Evolutionary conservation across 306 rosid genomes (phyloP).

Genomic region (Fagus crenata): DNA sequence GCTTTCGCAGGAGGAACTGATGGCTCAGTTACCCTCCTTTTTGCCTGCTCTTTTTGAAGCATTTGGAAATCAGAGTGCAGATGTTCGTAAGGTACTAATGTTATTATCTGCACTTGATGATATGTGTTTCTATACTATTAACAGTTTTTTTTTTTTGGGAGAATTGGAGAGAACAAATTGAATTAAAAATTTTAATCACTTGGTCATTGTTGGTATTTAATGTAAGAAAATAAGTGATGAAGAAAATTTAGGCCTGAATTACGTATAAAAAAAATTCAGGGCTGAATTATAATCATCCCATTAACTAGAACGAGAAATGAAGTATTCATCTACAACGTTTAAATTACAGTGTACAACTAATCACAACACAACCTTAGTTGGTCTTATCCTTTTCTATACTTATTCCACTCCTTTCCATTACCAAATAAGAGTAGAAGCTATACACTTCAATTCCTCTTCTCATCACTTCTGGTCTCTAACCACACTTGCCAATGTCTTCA

Average conservation of each 20-base stretch:
- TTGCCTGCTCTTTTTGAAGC: constrained; percentile 96
- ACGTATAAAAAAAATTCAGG: no score
- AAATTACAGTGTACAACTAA: background rate
- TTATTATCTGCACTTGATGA: constrained; percentile 15
- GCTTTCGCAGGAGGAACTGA: constrained; percentile 83
- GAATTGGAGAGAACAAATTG: background rate
- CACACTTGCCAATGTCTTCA: background rate
- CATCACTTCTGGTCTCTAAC: background rate
- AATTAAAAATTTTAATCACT: background rate
- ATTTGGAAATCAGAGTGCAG: constrained; percentile 96
- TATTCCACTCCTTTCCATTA: background rate
- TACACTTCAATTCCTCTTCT: background rate
- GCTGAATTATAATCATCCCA: background rate
- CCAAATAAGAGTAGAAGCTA: background rate
- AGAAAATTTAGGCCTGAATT: background rate
- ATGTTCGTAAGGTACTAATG: constrained; percentile 84
- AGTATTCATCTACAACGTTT: background rate
- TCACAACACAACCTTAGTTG: background rate
- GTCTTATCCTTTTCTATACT: background rate
- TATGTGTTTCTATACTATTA: background rate
- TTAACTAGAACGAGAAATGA: background rate
- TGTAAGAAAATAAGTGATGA: background rate
- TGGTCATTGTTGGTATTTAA: background rate
- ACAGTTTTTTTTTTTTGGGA: constrained; percentile 6
- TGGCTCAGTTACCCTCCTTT: constrained; percentile 86